These are phyloP conservation scores for Fusarium hostae DNA, from an alignment of 2,329 filamentous ascomycete genomes.

Conservation along the genomic window DNA sequence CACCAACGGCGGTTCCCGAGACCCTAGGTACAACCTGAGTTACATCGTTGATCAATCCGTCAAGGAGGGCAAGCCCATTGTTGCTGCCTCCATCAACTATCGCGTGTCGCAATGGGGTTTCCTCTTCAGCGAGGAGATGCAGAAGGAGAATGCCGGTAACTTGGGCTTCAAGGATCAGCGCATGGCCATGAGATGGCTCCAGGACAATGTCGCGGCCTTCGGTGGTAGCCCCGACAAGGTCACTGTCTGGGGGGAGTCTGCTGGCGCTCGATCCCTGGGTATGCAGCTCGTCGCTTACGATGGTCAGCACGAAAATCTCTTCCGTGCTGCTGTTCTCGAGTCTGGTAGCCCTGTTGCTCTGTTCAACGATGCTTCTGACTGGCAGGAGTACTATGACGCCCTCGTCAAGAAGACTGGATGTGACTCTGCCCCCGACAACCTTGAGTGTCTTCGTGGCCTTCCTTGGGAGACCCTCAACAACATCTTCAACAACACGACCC, in stretches of 20 bases:
- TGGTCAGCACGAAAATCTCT: slow-evolving; percentile 64
- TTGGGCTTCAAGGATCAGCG: slow-evolving; percentile 63
- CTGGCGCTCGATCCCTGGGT: slow-evolving; percentile 62
- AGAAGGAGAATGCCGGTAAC: slow-evolving; percentile 59
- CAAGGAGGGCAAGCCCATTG: slow-evolving; percentile 59
- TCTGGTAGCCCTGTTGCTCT: slow-evolving; percentile 54
- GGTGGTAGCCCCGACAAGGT: slow-evolving; percentile 60
- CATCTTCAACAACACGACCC: slow-evolving; percentile 43
- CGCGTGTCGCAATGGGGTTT: slow-evolving; percentile 64
- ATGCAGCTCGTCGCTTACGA: slow-evolving; percentile 63
- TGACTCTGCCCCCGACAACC: slow-evolving; percentile 30
- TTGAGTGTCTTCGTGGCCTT: slow-evolving; percentile 49
- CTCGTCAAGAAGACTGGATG: slow-evolving; percentile 44
- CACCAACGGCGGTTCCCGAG: slow-evolving; percentile 38
- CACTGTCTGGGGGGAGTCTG: slow-evolving; percentile 65
- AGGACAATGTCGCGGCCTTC: slow-evolving; percentile 61
- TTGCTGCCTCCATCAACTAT: slow-evolving; percentile 63
- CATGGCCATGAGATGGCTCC: slow-evolving; percentile 61
- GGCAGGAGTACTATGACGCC: slow-evolving; percentile 48
- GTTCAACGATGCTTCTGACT: slow-evolving; percentile 32
- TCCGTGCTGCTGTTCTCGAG: slow-evolving; percentile 63
- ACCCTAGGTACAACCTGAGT: slow-evolving; percentile 67
- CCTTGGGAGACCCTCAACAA: slow-evolving; percentile 46
- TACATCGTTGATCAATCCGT: slow-evolving; percentile 65
- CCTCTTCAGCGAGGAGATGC: slow-evolving; percentile 57